These are phyloP conservation scores for Porphyra umbilicalis DNA, from an alignment of 31 red algal genomes.

Conservation along the genomic window DNA sequence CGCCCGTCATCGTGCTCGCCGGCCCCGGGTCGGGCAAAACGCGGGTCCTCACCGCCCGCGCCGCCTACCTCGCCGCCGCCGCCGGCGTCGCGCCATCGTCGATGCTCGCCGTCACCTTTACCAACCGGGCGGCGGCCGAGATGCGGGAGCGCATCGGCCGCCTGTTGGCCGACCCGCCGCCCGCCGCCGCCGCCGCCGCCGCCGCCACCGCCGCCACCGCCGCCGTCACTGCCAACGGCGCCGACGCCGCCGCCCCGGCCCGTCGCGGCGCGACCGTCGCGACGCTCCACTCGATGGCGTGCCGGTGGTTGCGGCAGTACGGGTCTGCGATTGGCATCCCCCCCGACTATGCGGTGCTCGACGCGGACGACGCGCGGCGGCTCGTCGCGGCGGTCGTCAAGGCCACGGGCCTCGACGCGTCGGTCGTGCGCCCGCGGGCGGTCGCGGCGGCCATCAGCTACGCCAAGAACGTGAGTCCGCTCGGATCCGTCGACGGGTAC, in stretches of 20 bases:
- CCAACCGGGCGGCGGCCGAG: slow-evolving; percentile 83
- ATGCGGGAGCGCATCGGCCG: slow-evolving; percentile 50
- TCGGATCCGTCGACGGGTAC: not conserved
- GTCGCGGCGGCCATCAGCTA: not conserved
- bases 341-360: slow-evolving; percentile 39
- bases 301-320: slow-evolving; percentile 41
- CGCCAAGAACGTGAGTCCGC: not conserved
- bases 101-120: slow-evolving; percentile 88
- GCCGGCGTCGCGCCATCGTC: slow-evolving; percentile 15
- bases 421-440: not conserved
- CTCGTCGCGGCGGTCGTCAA: slow-evolving; percentile 35
- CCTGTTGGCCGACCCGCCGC: slow-evolving; percentile 8
- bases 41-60: slow-evolving; percentile 72
- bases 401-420: not conserved
- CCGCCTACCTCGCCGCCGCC: slow-evolving; percentile 46
- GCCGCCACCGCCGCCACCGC: not conserved
- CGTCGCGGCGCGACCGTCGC: slow-evolving; percentile 22
- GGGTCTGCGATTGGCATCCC: slow-evolving; percentile 38
- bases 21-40: slow-evolving; percentile 93
- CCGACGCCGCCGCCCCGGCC: not conserved
- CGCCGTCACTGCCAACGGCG: not conserved
- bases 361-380: slow-evolving; percentile 33
- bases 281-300: slow-evolving; percentile 73
- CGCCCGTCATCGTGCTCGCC: slow-evolving; percentile 59
- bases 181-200: not conserved